phyloP scores from a whole-genome alignment of 306 rosid genomes.

The Pterocarpus santalinus region DNA sequence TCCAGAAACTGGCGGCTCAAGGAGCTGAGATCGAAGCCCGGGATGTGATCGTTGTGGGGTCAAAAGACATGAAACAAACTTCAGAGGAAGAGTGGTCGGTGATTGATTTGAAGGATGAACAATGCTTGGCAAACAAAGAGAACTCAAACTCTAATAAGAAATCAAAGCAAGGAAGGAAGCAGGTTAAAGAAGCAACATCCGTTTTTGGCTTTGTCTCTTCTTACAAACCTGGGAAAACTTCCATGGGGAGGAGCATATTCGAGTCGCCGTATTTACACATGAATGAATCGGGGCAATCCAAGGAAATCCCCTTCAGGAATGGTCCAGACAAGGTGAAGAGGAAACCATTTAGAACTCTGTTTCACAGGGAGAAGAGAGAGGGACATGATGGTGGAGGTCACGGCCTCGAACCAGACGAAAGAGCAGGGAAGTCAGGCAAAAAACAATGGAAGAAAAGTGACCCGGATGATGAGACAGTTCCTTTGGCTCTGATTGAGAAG shows the following conservation, averaged over 20 bases:
- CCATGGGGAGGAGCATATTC: conserved; percentile 74
- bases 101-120: conserved; percentile 85
- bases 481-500: conserved; percentile 68
- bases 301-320: conserved; percentile 37
- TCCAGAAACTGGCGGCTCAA: conserved; percentile 72
- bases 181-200: conserved; percentile 73
- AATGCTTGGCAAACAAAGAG: conserved; percentile 56
- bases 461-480: conserved; percentile 75
- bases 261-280: conserved; percentile 48
- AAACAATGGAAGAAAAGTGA: conserved; percentile 66
- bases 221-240: conserved; percentile 59
- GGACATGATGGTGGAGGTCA: conserved; percentile 38
- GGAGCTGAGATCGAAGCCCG: conserved; percentile 76
- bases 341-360: conserved; percentile 45
- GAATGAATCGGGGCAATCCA: conserved; percentile 41
- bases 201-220: conserved; percentile 65
- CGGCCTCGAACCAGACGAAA: conserved; percentile 19
- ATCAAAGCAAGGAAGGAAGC: conserved; percentile 61
- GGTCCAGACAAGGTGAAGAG: conserved; percentile 44
- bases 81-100: conserved; percentile 83
- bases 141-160: conserved; percentile 63
- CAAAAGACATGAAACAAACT: conserved; percentile 51
- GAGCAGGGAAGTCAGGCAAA: conserved; percentile 27
- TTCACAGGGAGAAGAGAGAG: conserved; percentile 49
- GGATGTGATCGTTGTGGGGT: conserved; percentile 58